Evolutionary conservation across 164 flowering plant species (phyloP).

Genomic region (Dillenia turbinata): DNA sequence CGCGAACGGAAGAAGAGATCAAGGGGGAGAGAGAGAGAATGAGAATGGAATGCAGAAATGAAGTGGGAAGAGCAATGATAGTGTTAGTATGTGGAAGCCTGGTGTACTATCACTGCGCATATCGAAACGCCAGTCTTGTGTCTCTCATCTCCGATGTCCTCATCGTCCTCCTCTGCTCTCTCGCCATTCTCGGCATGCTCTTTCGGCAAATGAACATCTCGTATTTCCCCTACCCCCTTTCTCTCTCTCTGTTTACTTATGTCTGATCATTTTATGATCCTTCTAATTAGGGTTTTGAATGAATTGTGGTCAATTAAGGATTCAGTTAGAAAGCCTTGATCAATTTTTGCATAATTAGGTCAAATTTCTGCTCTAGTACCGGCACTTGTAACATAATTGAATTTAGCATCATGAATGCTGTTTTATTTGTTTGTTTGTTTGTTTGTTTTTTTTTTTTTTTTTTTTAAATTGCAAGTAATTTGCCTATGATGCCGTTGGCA

Average conservation of each 20-base stretch:
- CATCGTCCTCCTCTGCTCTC: slow-evolving; percentile 94
- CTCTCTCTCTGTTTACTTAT: slow-evolving; percentile 1
- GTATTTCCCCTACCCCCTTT: slow-evolving; percentile 20
- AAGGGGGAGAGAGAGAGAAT: not conserved
- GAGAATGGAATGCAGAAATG: slow-evolving; percentile 23
- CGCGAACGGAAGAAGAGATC: no score
- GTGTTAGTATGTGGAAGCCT: slow-evolving; percentile 59
- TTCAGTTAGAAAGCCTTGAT: no score
- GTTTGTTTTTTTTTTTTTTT: not conserved
- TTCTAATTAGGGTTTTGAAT: not conserved
- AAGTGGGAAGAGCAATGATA: slow-evolving; percentile 64
- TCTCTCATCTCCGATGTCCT: slow-evolving; percentile 86
- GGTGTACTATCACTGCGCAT: slow-evolving; percentile 91
- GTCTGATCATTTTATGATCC: slow-evolving; percentile 1
- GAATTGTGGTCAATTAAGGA: no score
- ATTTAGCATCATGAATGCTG: no score
- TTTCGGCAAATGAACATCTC: slow-evolving; percentile 91
- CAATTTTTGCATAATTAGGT: no score
- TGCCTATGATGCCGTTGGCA: not conserved
- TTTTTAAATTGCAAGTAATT: not conserved
- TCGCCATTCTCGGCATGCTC: slow-evolving; percentile 95
- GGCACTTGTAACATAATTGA: no score
- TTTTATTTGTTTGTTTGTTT: not conserved
- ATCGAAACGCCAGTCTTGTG: slow-evolving; percentile 62
- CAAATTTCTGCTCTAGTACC: no score